phyloP scores from a whole-genome alignment of 805 yeast species.

The Yamadazyma sp. region DNA sequence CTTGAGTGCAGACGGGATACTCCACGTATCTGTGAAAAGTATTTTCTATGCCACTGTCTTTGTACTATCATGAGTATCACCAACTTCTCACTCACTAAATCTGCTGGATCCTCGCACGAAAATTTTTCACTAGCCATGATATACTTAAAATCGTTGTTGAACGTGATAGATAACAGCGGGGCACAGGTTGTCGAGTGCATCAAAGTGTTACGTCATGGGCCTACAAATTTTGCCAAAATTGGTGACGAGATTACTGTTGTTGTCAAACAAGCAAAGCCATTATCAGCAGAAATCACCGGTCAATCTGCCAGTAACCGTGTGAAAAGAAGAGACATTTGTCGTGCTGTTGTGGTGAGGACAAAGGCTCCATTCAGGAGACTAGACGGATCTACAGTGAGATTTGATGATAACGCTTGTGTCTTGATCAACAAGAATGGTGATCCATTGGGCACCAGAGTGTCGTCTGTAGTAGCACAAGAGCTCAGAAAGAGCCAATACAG shows the following conservation, averaged over 20 bases:
- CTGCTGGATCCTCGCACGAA: conserved; percentile 4
- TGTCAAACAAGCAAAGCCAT: conserved; percentile 84
- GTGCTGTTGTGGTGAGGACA: conserved; percentile 93
- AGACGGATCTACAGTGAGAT: conserved; percentile 83
- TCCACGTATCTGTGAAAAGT: too few relatives aligned
- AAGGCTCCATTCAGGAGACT: conserved; percentile 73
- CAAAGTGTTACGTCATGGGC: conserved; percentile 88
- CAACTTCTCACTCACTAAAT: too few relatives aligned
- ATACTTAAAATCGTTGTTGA: conserved; percentile 81
- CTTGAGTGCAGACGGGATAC: too few relatives aligned
- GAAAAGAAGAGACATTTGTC: conserved; percentile 91
- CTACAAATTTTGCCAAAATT: conserved; percentile 75
- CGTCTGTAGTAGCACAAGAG: conserved; percentile 89
- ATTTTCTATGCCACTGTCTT: background rate
- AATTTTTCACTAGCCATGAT: conserved; percentile 53
- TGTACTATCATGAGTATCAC: too few relatives aligned
- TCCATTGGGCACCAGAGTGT: conserved; percentile 91
- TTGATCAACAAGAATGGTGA: conserved; percentile 89
- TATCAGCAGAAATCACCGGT: conserved; percentile 69
- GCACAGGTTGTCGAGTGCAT: conserved; percentile 95
- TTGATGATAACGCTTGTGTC: conserved; percentile 97
- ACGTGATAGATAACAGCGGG: conserved; percentile 93
- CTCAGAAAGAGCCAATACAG: conserved; percentile 77
- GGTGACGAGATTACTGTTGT: conserved; percentile 96
- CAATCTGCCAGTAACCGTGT: conserved; percentile 76